Evolutionary conservation across 139 green algal species (phyloP), one percentile per base, ranked within the genome.

Genomic region (Mesostigma viride): DNA sequence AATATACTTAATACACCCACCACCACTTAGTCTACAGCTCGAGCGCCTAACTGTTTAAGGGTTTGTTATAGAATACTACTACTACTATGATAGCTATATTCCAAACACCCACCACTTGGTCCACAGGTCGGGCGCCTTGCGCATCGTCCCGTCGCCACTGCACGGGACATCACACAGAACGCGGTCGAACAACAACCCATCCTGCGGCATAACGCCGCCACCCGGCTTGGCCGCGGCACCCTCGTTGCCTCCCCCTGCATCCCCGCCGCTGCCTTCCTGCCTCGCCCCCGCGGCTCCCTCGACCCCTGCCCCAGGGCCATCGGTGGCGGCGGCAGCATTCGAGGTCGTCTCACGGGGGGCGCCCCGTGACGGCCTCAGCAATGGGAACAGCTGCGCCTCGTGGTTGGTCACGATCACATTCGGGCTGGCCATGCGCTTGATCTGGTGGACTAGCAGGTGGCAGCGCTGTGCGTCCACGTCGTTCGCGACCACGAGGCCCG

Each of bases 91-190:
- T n/a, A n/a, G n/a, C n/a, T n/a, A n/a, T n/a, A n/a, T n/a, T n/a
- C n/a, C n/a, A n/a, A n/a, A n/a, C n/a, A n/a, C n/a, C n/a, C n/a
- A n/a, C 78, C 80, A 99, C 31, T 83, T 79, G 14, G 83, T 68
- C 94, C 94, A 99, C 61, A 99, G 92, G 79, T 99, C 94, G 4
- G 89, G 87, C 20, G 88, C 85, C 79, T 99, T 99, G 35, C 94
- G 86, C 72, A 97, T 75, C 4, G 94, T 99, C 67, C 93, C 94
- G 72, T 99, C 94, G 30, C 92, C 92, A 4, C 70, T 86, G 85
- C 94, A 99, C 3, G 94, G 94, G 48, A 99, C 94, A 67, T 99
- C 94, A 65, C 83, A 92, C 57, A 99, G 81, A 58, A 99, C 89
- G 62, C 94, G 81, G 71, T 99, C 92, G 59, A 88, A 95, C 14